Conservation (phyloP, 257 asterid genomes). For the Cordia subcordata region DNA sequence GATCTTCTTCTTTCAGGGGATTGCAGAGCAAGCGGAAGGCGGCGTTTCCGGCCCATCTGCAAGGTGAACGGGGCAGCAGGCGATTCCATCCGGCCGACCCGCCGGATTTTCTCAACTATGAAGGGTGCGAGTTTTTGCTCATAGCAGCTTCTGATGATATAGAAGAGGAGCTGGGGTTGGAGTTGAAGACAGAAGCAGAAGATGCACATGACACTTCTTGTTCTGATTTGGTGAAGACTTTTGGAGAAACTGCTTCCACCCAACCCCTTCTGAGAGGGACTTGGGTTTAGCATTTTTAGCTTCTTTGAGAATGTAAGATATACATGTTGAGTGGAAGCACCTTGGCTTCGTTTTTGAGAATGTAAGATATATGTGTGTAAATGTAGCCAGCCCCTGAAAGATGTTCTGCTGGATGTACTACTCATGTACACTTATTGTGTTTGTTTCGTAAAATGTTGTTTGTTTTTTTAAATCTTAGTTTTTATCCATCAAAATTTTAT, state of each 20-base stretch:
- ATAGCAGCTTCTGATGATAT: slow-evolving; percentile 65
- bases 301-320: no score
- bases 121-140: slow-evolving; percentile 76
- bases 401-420: no score
- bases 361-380: no score
- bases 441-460: no score
- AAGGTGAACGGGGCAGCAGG: slow-evolving; percentile 43
- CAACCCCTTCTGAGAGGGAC: slow-evolving; percentile 59
- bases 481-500: no score
- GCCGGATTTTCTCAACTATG: slow-evolving; percentile 64
- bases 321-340: no score
- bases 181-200: slow-evolving; percentile 39
- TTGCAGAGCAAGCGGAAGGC: slow-evolving; percentile 55
- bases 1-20: slow-evolving; percentile 28
- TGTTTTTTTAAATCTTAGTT: no score
- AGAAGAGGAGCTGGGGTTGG: slow-evolving; percentile 61
- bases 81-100: slow-evolving; percentile 56
- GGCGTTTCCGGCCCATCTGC: slow-evolving; percentile 48
- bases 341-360: not conserved
- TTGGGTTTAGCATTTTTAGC: slow-evolving; percentile 28
- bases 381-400: no score
- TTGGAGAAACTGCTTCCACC: slow-evolving; percentile 38
- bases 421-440: no score
- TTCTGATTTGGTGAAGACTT: slow-evolving; percentile 43
- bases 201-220: slow-evolving; percentile 36